Base-by-base conservation (phyloP, 139 green algal species). In the Picocystis salinarum region DNA sequence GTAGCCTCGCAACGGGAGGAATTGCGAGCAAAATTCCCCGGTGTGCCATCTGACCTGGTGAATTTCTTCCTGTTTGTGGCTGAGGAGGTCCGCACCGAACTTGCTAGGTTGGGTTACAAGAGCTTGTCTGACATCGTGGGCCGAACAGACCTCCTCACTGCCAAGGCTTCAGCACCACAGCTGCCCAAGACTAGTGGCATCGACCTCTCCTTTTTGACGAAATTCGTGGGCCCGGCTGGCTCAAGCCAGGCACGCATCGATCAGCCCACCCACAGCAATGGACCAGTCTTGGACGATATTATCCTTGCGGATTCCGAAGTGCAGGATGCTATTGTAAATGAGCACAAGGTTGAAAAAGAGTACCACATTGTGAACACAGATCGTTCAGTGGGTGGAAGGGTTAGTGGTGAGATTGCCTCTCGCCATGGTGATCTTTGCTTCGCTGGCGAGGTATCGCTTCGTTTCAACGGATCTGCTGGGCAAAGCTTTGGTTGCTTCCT, bases 1-100 rank as follows among this genome's bases (percentile, higher is more conserved):
- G 88, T 98, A 18, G 88, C 88, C 2, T 73, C 52, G 13, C 87
- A 98, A 76, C 65, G 87, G 6, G 88, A 98, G 73, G 88, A 98
- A 72, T 70, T 98, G 58, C 61, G 88, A 12, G 80, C 80, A 2
- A 69, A 88, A 39, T 98, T 98, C 83, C 88, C 88, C 6, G 88
- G 87, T 28, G 62, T 72, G 1, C 79, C 83, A 17, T 74, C 53
- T 6, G 82, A 94, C 61, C 47, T 67, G 34, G 86, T 96, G 46
- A 93, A 95, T 74, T 98, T 78, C 76, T 96, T 98, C 73, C 62
- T 83, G 50, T 94, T 90, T 50, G 70, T 91, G 37, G 80, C 81
- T 4, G 75, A 91, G 62, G 82, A 91, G 73, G 56, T 88, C 33
- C 74, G 85, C 9, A 55, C 56, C 15, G 67, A 60, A 5, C 70